Evolutionary conservation across 805 yeast species (phyloP).

Genomic region (Wickerhamiella kazuoi): DNA sequence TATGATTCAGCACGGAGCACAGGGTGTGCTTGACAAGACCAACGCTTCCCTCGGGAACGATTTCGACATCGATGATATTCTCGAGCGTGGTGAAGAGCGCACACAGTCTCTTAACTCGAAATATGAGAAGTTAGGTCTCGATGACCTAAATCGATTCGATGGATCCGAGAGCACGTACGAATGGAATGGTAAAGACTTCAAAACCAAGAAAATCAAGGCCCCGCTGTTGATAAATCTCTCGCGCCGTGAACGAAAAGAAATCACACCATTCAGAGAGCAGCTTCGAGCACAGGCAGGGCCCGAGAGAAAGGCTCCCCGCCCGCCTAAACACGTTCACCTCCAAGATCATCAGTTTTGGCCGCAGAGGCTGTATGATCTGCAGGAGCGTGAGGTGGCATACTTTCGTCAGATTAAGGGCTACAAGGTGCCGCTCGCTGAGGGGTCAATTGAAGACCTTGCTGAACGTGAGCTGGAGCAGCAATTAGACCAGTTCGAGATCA

Average conservation of each 20-base stretch:
- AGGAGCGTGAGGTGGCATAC: conserved; percentile 66
- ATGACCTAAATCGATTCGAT: conserved; percentile 82
- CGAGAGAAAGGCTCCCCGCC: conserved; percentile 45
- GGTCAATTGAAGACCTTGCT: conserved; percentile 27
- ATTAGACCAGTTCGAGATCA: conserved; percentile 55
- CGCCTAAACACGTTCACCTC: conserved; percentile 67
- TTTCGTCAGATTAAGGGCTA: conserved; percentile 51
- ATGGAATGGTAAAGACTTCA: conserved; percentile 87
- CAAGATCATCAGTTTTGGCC: conserved; percentile 89
- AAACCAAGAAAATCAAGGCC: conserved; percentile 26
- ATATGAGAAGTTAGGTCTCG: conserved; percentile 73
- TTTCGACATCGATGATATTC: conserved; percentile 63
- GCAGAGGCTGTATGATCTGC: conserved; percentile 50
- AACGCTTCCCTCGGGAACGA: conserved; percentile 13
- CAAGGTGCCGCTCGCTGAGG: conserved; percentile 45
- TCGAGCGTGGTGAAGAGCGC: conserved; percentile 63
- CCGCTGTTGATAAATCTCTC: conserved; percentile 62
- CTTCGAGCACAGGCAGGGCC: conserved; percentile 31
- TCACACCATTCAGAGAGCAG: conserved; percentile 69
- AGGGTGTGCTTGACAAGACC: conserved; percentile 51
- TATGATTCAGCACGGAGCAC: conserved; percentile 97
- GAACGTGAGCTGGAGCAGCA: conserved; percentile 30
- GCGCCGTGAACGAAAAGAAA: conserved; percentile 36
- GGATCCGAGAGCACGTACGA: conserved; percentile 74
- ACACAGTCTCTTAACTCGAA: conserved; percentile 66